Conservation (phyloP, 345 rosid genomes). For the Garcia nutans region DNA sequence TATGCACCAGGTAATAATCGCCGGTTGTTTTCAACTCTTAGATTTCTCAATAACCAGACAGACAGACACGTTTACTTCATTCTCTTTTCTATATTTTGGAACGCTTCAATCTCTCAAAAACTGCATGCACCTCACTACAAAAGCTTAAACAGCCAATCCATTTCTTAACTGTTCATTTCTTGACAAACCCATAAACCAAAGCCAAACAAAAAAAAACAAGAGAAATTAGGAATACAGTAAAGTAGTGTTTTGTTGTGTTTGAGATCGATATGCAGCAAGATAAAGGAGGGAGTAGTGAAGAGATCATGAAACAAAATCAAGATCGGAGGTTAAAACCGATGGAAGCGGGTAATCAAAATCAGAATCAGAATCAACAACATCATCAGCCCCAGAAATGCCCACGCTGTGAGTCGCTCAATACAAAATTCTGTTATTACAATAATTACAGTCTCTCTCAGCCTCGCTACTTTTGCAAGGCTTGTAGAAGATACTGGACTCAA, state of each 20-base stretch:
- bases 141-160: background rate
- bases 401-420: conserved; percentile 59
- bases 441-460: conserved; percentile 73
- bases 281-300: conserved; percentile 17
- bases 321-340: conserved; percentile 36
- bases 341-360: conserved; percentile 21
- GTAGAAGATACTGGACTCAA: conserved; percentile 70
- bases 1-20: conserved; percentile 14
- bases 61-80: conserved; percentile 24
- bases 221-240: background rate
- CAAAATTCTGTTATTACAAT: conserved; percentile 75
- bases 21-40: conserved; percentile 22
- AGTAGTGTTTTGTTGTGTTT: too few relatives aligned
- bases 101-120: conserved; percentile 2
- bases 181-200: background rate
- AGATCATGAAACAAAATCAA: conserved; percentile 30
- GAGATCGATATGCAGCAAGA: conserved; percentile 29
- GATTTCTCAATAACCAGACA: conserved; percentile 12
- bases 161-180: background rate
- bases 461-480: conserved; percentile 65
- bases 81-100: conserved; percentile 17
- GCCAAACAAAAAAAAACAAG: background rate
- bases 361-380: conserved; percentile 24
- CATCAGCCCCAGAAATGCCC: conserved; percentile 53
- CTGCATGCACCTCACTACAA: conserved; percentile 27